Evolutionary conservation across 2,329 filamentous ascomycete species (phyloP).

Genomic region (Paraconiothyrium sp.): DNA sequence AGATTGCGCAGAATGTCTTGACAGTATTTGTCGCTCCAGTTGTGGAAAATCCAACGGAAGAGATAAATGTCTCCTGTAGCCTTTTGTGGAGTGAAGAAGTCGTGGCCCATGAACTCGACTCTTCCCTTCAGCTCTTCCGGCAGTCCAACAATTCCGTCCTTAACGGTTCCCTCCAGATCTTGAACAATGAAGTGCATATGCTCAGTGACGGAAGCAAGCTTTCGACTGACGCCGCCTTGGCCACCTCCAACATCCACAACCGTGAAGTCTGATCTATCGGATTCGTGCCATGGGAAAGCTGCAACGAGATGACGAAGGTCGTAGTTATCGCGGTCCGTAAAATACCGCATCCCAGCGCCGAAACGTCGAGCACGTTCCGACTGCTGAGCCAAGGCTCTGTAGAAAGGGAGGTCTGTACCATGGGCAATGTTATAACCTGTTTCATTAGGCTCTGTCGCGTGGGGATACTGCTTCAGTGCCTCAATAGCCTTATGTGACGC

Average conservation of each 20-base stretch:
- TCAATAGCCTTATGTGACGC: too few species aligned
- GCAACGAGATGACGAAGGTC: too few species aligned
- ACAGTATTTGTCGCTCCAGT: slow-evolving; percentile 49
- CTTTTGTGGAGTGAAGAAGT: slow-evolving; percentile 5
- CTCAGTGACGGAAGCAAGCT: not conserved
- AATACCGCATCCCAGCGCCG: too few species aligned
- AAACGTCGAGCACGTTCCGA: too few species aligned
- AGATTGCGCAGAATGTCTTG: slow-evolving; percentile 43
- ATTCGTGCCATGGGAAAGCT: too few species aligned
- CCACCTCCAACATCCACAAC: slow-evolving; percentile 7
- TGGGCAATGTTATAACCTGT: too few species aligned
- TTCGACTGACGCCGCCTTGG: not conserved
- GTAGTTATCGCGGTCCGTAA: too few species aligned
- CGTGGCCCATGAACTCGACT: slow-evolving; percentile 1
- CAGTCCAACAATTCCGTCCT: not conserved
- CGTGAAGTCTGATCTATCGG: not conserved
- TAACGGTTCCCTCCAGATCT: not conserved
- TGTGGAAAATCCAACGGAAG: slow-evolving; percentile 43
- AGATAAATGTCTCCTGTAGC: not conserved
- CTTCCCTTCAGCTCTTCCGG: not conserved
- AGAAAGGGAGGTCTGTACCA: too few species aligned
- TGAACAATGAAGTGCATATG: not conserved
- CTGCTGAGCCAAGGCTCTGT: too few species aligned
- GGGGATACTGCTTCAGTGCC: too few species aligned
- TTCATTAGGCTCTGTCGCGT: too few species aligned